These are phyloP conservation scores for Salicornia ramosissima DNA, from an alignment of 148 eudicot species.

Conservation along the genomic window DNA sequence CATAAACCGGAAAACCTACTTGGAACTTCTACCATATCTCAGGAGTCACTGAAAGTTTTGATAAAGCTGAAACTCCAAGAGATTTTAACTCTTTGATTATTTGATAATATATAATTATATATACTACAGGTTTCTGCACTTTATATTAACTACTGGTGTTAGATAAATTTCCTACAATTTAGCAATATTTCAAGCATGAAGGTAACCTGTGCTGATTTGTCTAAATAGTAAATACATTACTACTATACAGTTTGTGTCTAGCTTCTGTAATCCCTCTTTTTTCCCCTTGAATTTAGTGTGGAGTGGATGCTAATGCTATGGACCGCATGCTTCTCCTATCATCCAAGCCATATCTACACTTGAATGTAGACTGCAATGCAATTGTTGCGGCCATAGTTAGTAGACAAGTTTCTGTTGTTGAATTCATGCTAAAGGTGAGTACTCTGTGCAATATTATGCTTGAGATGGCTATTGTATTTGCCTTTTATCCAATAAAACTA, in stretches of 20 bases:
- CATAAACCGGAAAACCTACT: too few relatives aligned
- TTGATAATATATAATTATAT: too few relatives aligned
- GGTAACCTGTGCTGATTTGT: neutral
- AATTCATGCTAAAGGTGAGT: conserved; percentile 45
- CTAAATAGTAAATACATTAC: neutral
- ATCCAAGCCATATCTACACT: conserved; percentile 54
- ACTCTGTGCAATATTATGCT: neutral
- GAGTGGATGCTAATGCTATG: conserved; percentile 56
- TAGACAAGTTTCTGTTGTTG: conserved; percentile 48
- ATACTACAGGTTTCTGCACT: neutral
- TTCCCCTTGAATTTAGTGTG: conserved; percentile 34
- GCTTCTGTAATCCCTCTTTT: neutral
- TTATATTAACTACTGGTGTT: neutral
- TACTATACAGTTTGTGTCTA: neutral
- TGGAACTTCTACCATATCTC: too few relatives aligned
- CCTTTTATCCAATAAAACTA: neutral
- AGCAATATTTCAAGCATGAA: neutral
- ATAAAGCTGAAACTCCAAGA: too few relatives aligned
- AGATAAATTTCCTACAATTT: neutral
- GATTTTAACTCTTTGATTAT: neutral
- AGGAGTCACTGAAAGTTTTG: too few relatives aligned
- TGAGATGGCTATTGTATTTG: neutral
- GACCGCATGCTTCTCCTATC: conserved; percentile 55
- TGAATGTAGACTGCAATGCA: conserved; percentile 60
- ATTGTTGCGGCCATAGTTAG: conserved; percentile 60